Evolutionary conservation across 306 rosid species (phyloP), one percentile per base, ranked within the genome.

Genomic region (Cyclanthera cordifolia): DNA sequence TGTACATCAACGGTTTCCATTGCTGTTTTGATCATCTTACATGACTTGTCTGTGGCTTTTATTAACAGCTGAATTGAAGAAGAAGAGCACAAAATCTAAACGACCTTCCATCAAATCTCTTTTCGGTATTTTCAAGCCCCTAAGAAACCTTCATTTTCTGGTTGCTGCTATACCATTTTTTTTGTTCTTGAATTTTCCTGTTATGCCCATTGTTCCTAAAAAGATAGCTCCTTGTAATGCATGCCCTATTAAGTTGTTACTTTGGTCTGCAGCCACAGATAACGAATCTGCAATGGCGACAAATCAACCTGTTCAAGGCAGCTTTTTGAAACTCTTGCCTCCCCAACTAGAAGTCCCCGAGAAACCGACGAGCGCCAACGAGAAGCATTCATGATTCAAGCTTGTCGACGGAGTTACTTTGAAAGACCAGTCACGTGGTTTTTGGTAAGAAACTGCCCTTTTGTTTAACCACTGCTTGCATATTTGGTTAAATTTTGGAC

Each of bases 51-150:
- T 20, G 4, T 27, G 41, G 64, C 28, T 21, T 46, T 16, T 65
- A 54, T 68, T 70, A n/a, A 77, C 96, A 94, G 99, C 96, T 52
- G 99, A 88, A 67, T 77, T 94, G 82, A 93, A 88, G 95, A 93
- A 93, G 83, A 94, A 94, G 85, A 85, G 84, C 82, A 72, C 92
- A 67, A 90, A 90, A 79, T 6, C 83, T 71, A 94, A 86, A 82
- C 83, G 99, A 71, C 97, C 99, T 5, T 90, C 97, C 79, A 90
- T 90, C 75, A 94, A 86, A 82, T 83, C 90, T 73, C 87, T 94
- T 69, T 88, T 90, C 67, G 96, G 99, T 94, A 85, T 3, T 46
- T 28, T 49, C 6, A 51, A 50, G n/a, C 21, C 32, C 61, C 7
- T 15, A 4, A 17, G 24, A 47, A 19, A 28, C 37, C 67, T 57